These are phyloP conservation scores for Cymbopogon flexuosus DNA, from an alignment of 202 grass and related monocot genomes.

Conservation along the genomic window DNA sequence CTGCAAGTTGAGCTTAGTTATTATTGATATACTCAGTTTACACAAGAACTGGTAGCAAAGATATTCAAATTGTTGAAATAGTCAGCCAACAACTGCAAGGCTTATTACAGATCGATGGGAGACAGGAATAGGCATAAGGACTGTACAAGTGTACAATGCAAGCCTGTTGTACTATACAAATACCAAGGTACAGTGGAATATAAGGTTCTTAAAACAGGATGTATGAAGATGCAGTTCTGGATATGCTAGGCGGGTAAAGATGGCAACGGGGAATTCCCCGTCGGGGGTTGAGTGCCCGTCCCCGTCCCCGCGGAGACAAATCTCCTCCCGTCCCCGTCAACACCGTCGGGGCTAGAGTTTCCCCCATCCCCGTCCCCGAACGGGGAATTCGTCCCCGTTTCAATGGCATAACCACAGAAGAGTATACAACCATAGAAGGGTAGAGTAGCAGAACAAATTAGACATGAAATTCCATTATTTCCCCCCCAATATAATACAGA, in stretches of 20 bases:
- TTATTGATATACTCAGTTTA: not conserved
- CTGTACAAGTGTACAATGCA: not conserved
- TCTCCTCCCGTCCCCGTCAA: not conserved
- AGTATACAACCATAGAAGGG: too few species aligned
- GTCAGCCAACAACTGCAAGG: not conserved
- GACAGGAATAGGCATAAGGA: not conserved
- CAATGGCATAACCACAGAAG: too few species aligned
- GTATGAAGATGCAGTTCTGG: not conserved
- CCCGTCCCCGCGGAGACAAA: too few species aligned
- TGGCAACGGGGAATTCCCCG: too few species aligned
- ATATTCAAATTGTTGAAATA: not conserved
- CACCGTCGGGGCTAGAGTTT: not conserved
- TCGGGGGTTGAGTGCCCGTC: too few species aligned
- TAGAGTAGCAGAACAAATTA: too few species aligned
- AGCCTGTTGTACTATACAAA: not conserved
- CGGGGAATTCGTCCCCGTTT: not conserved
- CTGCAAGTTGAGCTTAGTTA: slow-evolving; percentile 31
- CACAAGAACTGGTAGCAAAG: not conserved
- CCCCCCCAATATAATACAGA: too few species aligned
- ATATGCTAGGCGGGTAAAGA: not conserved
- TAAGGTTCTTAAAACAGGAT: not conserved
- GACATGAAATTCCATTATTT: too few species aligned
- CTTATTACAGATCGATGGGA: not conserved
- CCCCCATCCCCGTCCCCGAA: not conserved
- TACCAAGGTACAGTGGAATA: not conserved